Conservation (phyloP, 768 basidiomycete genomes). For the Sistotremastrum suecicum region DNA sequence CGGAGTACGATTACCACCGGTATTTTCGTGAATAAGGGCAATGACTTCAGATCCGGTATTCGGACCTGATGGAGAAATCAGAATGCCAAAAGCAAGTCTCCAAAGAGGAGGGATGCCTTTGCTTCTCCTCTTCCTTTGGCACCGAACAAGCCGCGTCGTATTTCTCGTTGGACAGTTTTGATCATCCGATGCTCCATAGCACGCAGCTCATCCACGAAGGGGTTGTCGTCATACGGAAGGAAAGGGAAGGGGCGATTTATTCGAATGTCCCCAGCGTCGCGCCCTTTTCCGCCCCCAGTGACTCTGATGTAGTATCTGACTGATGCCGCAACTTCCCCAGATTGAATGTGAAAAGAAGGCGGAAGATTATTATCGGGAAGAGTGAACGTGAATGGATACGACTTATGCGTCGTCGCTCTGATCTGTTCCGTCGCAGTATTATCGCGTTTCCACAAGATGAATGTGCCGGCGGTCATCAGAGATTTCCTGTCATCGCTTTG, state of each 20-base stretch:
- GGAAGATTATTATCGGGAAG: slow-evolving; percentile 7
- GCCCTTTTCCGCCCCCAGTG: slow-evolving; percentile 8
- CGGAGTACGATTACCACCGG: background rate
- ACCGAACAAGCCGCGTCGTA: slow-evolving; percentile 11
- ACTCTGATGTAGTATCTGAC: slow-evolving; percentile 12
- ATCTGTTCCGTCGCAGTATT: slow-evolving; percentile 9
- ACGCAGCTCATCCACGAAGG: slow-evolving; percentile 5
- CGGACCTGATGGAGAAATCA: slow-evolving; percentile 4
- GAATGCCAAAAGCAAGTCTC: background rate
- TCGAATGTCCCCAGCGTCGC: slow-evolving; percentile 8
- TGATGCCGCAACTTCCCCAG: slow-evolving; percentile 4
- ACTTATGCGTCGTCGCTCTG: slow-evolving; percentile 5
- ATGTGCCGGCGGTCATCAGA: no score
- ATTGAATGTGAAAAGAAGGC: slow-evolving; percentile 10
- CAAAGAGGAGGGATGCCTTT: slow-evolving; percentile 4
- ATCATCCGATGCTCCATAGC: slow-evolving; percentile 7
- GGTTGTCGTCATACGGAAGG: slow-evolving; percentile 5
- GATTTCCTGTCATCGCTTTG: slow-evolving; percentile 1
- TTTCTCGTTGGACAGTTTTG: slow-evolving; percentile 2
- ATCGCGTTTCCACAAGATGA: slow-evolving; percentile 4
- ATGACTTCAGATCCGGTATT: slow-evolving; percentile 7
- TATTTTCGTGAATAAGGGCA: slow-evolving; percentile 11
- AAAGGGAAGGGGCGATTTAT: slow-evolving; percentile 6
- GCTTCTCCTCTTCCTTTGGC: slow-evolving; percentile 7
- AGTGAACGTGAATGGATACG: slow-evolving; percentile 10